Conservation (phyloP, 305 asterid genomes). For the Solanum hybrid region DNA sequence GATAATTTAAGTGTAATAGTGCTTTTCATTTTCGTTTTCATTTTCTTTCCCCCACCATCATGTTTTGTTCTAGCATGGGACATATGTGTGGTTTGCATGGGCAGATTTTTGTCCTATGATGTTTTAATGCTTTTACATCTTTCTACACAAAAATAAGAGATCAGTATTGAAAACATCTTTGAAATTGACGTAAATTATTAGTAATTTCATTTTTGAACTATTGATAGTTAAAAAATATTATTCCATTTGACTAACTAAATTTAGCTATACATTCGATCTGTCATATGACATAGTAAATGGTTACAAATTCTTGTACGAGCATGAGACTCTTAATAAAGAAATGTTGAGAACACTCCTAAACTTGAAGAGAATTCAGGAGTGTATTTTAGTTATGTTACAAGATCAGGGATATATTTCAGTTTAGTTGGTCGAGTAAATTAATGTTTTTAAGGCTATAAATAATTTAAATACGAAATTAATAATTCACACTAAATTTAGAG, state of each 20-base stretch:
- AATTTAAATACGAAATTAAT: too few species aligned
- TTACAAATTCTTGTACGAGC: too few species aligned
- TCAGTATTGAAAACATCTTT: fast-evolving
- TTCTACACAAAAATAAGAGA: not conserved
- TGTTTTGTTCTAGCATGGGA: not conserved
- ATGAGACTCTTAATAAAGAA: too few species aligned
- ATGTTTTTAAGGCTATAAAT: not conserved
- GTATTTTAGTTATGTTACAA: too few species aligned
- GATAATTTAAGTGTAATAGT: not conserved
- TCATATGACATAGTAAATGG: not conserved
- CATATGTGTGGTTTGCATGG: not conserved
- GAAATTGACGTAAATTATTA: too few species aligned
- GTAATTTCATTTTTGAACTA: too few species aligned
- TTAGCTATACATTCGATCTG: fast-evolving
- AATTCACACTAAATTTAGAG: too few species aligned
- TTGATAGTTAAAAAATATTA: too few species aligned
- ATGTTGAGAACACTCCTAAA: too few species aligned
- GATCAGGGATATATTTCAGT: too few species aligned
- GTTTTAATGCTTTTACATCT: not conserved
- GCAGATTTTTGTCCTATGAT: not conserved
- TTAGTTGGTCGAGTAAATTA: not conserved
- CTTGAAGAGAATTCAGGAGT: not conserved
- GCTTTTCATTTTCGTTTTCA: not conserved
- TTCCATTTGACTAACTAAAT: too few species aligned
- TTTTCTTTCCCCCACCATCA: not conserved